Evolutionary conservation across 768 basidiomycete species (phyloP).

Genomic region (Leccinellum rugosiceps): DNA sequence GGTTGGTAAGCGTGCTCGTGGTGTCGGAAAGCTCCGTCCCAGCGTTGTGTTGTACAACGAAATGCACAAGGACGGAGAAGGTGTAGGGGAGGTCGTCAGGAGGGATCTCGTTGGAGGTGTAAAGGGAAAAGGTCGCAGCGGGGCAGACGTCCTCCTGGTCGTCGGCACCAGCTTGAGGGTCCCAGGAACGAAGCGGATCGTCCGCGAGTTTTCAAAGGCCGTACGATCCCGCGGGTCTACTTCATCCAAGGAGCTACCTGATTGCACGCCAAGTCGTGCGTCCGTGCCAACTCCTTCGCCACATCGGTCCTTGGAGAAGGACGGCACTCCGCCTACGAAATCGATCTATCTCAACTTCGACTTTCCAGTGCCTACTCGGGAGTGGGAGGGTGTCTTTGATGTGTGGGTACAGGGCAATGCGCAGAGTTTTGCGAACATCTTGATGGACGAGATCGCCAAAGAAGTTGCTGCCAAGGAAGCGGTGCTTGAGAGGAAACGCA

Average conservation of each 20-base stretch:
- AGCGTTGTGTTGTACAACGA: constrained; percentile 93
- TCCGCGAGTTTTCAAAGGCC: constrained; percentile 82
- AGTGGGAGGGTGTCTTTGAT: constrained; percentile 91
- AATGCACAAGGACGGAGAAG: constrained; percentile 80
- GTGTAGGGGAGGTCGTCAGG: constrained; percentile 80
- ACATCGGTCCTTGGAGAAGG: constrained; percentile 34
- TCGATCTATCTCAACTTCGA: constrained; percentile 84
- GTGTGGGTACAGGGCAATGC: constrained; percentile 87
- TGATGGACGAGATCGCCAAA: constrained; percentile 57
- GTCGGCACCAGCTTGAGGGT: constrained; percentile 89
- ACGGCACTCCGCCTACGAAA: constrained; percentile 56
- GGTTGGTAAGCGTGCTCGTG: constrained; percentile 74
- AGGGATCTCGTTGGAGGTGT: constrained; percentile 73
- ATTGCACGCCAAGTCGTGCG: constrained; percentile 25
- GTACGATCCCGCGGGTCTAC: constrained; percentile 50
- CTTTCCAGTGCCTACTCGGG: constrained; percentile 78
- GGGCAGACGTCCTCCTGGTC: constrained; percentile 82
- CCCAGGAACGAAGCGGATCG: constrained; percentile 89
- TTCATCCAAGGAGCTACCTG: constrained; percentile 32
- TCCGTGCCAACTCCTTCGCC: constrained; percentile 49
- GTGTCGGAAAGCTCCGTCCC: constrained; percentile 77
- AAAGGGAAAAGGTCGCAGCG: constrained; percentile 62
- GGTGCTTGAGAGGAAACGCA: constrained; percentile 52
- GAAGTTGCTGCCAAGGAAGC: constrained; percentile 53
- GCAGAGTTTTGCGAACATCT: constrained; percentile 66